A percentile compares a stretch with the other conserved stretches of the same genome.
phyloP scores from a whole-genome alignment of 306 rosid genomes.

The Rosa persica region DNA sequence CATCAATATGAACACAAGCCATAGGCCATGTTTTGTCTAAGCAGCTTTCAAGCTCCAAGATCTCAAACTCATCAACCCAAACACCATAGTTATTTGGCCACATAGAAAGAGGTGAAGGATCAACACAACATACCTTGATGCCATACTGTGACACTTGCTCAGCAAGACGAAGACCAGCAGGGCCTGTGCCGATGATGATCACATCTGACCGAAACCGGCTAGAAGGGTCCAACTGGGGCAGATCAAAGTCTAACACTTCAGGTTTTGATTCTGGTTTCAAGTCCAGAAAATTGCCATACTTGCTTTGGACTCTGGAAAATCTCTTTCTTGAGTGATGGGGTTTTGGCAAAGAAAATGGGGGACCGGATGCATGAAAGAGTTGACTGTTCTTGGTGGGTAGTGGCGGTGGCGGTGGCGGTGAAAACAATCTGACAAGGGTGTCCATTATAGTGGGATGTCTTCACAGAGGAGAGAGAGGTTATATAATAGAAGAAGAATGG shows the following conservation, averaged over 20 bases:
- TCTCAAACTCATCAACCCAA: conserved; percentile 79
- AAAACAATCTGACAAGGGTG: conserved; percentile 23
- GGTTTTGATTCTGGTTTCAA: conserved; percentile 48
- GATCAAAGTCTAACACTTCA: conserved; percentile 50
- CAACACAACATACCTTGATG: conserved; percentile 78
- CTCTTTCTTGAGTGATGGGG: conserved; percentile 29
- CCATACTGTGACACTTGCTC: conserved; percentile 67
- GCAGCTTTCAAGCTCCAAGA: conserved; percentile 57
- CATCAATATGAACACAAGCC: conserved; percentile 52
- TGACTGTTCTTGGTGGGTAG: conserved; percentile 27
- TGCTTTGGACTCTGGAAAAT: conserved; percentile 26
- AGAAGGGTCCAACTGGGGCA: conserved; percentile 50
- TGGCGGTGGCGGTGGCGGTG: conserved; percentile 41
- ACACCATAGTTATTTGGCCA: conserved; percentile 96
- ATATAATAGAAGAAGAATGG: background rate
- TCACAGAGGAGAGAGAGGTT: too few relatives aligned
- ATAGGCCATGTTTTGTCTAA: conserved; percentile 77
- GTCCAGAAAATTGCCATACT: conserved; percentile 58
- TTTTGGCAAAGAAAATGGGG: conserved; percentile 24
- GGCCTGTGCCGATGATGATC: conserved; percentile 71
- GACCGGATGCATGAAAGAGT: conserved; percentile 24
- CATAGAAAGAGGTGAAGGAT: conserved; percentile 67
- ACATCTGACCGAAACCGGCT: conserved; percentile 48
- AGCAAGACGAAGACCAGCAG: conserved; percentile 71
- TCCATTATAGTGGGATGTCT: conserved; percentile 39